Base-by-base conservation (phyloP, 192 early-diverging fungal genomes). In the Podila verticillata region DNA sequence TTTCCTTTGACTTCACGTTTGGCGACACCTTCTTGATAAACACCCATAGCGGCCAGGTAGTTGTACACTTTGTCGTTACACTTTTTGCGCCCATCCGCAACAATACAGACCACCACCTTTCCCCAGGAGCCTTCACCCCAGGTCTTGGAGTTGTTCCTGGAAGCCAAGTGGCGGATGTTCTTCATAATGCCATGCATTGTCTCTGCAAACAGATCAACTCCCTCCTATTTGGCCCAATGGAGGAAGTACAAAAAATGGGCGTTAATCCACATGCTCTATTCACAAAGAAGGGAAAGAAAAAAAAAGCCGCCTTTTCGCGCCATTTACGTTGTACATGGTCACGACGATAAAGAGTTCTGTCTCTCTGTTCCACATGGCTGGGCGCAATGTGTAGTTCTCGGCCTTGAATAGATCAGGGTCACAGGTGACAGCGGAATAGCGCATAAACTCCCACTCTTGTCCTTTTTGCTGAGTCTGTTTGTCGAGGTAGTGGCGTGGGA, bases 321-420 rank as follows among this genome's bases (percentile, higher is more conserved):
- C 34, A 5, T 74, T 54, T 82, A 86, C 84, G 51, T 84, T 88
- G 64, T 89, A 93, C 94, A 95, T 95, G 28, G 94, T 95, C 20
- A 95, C 84, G 9, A 94, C 93, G 63, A 93, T 91, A 73, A 94
- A 95, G 17, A 95, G 73, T 69, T 94, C 93, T 10, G 93, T 95
- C 39, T 85, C 81, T 57, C 92, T 78, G 15, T 83, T 77, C 73
- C 87, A 86, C 68, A 92, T 86, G 70, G 86, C 85, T 73, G 86
- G 92, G 15, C 94, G 74, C 29, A 95, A 81, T 10, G 87, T 88
- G 70, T 90, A 95, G 30, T 89, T 87, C 54, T 86, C 73, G 13
- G 72, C 31, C 30, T 68, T 67, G 70, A 94, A 95, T 32, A 85
- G 84, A 39, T 85, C 73, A 2, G 89, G 89, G 66, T 90, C 89